A percentile compares a stretch with the other conserved stretches of the same genome.
Evolutionary conservation across 2,329 filamentous ascomycete species (phyloP).

Genomic region (Pezicula rhizophila): DNA sequence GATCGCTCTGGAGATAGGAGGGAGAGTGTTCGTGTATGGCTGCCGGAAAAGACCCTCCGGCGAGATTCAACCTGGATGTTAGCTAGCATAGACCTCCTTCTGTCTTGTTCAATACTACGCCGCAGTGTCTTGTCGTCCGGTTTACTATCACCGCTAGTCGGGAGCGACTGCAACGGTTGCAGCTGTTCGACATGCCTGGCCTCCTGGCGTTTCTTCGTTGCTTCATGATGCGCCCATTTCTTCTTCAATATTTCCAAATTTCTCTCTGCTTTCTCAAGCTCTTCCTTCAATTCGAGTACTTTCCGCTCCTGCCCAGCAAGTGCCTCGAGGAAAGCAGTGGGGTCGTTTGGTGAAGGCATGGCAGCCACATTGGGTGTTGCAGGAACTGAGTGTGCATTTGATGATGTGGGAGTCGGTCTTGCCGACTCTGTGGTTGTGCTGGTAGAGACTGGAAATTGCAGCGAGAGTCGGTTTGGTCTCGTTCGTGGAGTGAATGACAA

Average conservation of each 20-base stretch:
- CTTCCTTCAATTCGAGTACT: conserved; percentile 86
- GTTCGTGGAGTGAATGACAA: conserved; percentile 20
- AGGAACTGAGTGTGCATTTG: conserved; percentile 20
- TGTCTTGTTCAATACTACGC: conserved; percentile 58
- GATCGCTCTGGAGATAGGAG: conserved; percentile 60
- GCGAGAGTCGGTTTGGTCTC: conserved; percentile 24
- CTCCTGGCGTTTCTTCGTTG: conserved; percentile 67
- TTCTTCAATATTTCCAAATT: conserved; percentile 74
- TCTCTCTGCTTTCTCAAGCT: conserved; percentile 74
- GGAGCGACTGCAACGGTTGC: conserved; percentile 39
- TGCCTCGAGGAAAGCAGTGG: conserved; percentile 64
- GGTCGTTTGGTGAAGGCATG: conserved; percentile 21
- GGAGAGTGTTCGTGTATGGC: conserved; percentile 63
- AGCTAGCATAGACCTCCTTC: conserved; percentile 61
- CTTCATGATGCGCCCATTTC: conserved; percentile 75
- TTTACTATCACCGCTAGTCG: conserved; percentile 11
- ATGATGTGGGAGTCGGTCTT: conserved; percentile 24
- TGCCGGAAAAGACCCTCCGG: conserved; percentile 63
- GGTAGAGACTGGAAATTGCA: conserved; percentile 27
- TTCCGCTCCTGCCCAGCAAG: conserved; percentile 87
- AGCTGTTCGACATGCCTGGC: conserved; percentile 54
- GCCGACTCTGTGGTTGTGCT: conserved; percentile 18
- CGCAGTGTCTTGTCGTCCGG: conserved; percentile 19
- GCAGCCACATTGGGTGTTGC: conserved; percentile 18
- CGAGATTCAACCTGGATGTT: conserved; percentile 38